Base-by-base conservation (phyloP, 2,329 filamentous ascomycete species). In the Monilinia fructicola region DNA sequence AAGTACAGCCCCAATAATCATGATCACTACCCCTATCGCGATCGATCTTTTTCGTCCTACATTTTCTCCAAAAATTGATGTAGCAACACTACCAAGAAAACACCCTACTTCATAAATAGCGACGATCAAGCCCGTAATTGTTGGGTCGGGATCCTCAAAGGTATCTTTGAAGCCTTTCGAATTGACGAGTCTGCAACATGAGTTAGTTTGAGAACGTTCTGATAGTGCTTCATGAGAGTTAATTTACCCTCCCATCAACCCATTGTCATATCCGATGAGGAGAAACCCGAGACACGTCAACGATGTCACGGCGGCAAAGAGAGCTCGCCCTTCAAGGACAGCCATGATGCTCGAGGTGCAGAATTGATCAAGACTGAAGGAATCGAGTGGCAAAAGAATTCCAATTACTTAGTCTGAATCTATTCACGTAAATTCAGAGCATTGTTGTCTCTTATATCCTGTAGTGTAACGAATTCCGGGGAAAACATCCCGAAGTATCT, bases 31-130 rank as follows among this genome's bases (percentile, higher is more conserved):
- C 31, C 85, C 85, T n/a, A 81, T 74, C 46, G 84, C 81, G 68
- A 87, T 86, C 26, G 84, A 83, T 44, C 79, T 80, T 70, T 82
- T 81, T 4, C 86, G 80, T 35, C 85, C 86, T 18, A 87, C 79
- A 18, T 80, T 76, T 69, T 76, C 85, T 10, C 84, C 84, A 50
- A 85, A 76, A 68, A 79, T 75, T n/a, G 81, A 76, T n/a, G 79
- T 80, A 52, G 79, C 70, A 16, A 83, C 69, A 35, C 80, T 79
- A 64, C 82, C 82, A 52, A 80, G 64, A 69, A 85, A 85, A 76
- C 85, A 87, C 53, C 72, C 73, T 12, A 86, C 83, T 66, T 81
- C 79, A 58, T 78, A 81, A 16, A 82, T 82, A 16, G 80, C 79
- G 2, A 82, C 81, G 44, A 83, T 82, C 1, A 82, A 69, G 5